Percentiles rank a stretch among this genome's conserved stretches.
These are phyloP conservation scores for Ogataea glucozyma DNA, from an alignment of 805 yeast genomes.

Conservation along the genomic window DNA sequence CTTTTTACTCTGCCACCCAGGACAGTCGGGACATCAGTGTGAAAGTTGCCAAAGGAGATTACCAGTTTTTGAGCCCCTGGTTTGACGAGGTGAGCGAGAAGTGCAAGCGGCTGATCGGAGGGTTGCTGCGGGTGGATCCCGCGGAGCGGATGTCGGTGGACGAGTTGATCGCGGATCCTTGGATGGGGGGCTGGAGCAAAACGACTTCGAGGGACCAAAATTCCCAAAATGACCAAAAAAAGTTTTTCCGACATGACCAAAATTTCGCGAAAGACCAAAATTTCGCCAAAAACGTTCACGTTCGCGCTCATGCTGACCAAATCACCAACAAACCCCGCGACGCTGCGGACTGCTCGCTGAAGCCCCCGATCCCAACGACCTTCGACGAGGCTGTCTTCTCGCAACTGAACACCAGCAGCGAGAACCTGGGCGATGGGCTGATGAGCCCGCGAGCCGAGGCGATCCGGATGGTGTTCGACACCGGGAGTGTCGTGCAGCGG, in stretches of 20 bases:
- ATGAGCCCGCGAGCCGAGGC: conserved; percentile 41
- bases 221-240: no score
- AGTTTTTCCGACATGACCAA: no score
- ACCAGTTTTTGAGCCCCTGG: conserved; percentile 78
- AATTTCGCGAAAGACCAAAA: no score
- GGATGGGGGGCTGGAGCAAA: no score
- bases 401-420: conserved; percentile 31
- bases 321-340: no score
- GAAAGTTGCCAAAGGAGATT: conserved; percentile 72
- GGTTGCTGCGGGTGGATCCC: conserved; percentile 70
- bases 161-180: conserved; percentile 68
- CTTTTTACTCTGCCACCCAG: conserved; percentile 64
- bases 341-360: no score
- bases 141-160: conserved; percentile 65
- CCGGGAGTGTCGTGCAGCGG: conserved; percentile 36
- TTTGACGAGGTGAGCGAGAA: conserved; percentile 80
- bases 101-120: conserved; percentile 68
- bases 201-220: no score
- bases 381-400: conserved; percentile 30
- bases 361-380: conserved; percentile 30
- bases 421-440: conserved; percentile 25
- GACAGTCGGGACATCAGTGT: conserved; percentile 60
- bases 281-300: no score
- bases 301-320: no score
- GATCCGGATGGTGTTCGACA: conserved; percentile 39